phyloP scores from a whole-genome alignment of 768 basidiomycete species.

The Kwoniella shandongensis region DNA sequence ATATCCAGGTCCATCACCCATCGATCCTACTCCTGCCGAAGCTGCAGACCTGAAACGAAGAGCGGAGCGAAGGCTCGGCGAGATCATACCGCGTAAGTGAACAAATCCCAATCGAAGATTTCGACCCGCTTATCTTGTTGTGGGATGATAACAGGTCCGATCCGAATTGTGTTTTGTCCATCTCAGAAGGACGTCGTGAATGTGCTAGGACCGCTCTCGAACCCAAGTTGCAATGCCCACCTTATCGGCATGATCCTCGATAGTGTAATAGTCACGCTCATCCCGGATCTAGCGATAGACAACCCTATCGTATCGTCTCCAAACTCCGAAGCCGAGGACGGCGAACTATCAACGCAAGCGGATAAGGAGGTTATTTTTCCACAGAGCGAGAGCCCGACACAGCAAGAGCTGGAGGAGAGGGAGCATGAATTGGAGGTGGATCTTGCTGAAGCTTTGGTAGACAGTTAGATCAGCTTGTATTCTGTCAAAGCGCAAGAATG shows the following conservation, averaged over 20 bases:
- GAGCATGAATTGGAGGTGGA: not conserved
- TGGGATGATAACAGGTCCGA: not conserved
- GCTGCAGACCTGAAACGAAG: slow-evolving; percentile 61
- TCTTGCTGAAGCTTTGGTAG: not conserved
- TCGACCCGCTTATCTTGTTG: not conserved
- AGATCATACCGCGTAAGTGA: slow-evolving; percentile 56
- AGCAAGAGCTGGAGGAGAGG: too few species aligned
- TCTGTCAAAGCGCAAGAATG: too few species aligned
- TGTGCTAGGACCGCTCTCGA: slow-evolving; percentile 51
- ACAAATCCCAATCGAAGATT: too few species aligned
- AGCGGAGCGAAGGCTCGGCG: slow-evolving; percentile 56
- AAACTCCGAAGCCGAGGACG: too few species aligned
- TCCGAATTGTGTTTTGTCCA: slow-evolving; percentile 13
- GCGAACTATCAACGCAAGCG: too few species aligned
- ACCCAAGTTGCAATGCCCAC: slow-evolving; percentile 71
- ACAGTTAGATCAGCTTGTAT: not conserved
- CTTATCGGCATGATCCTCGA: slow-evolving; percentile 74
- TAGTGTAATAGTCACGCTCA: slow-evolving; percentile 65
- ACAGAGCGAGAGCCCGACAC: too few species aligned
- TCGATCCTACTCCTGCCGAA: slow-evolving; percentile 76
- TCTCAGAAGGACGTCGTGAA: not conserved
- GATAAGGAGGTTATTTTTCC: too few species aligned
- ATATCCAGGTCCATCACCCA: slow-evolving; percentile 71
- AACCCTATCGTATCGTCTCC: too few species aligned
- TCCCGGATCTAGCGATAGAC: slow-evolving; percentile 65